Base-by-base conservation (phyloP, 1,284 basidiomycete species). In the Phylloporus sp. region DNA sequence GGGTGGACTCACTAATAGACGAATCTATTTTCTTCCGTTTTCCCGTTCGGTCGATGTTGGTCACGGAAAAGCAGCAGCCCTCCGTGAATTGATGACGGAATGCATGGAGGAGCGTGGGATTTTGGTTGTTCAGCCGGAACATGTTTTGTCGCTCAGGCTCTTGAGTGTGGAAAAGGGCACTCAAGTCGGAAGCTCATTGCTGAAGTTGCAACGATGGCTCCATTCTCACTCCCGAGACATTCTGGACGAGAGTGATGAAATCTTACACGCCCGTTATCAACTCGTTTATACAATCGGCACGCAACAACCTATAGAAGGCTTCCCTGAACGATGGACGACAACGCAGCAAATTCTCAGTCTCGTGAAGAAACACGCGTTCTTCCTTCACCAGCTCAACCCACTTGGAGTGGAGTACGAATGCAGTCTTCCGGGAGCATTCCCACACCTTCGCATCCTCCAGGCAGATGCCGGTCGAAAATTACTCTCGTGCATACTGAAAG, bases 1-100 rank as follows among this genome's bases (percentile, higher is more conserved):
- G 12, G 63, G 63, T 29, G 63, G 63, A 11, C 56, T 64, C 32
- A 49, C 63, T n/a, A 49, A 64, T 56, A 37, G 63, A 39, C 63
- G 25, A 29, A 58, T 64, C 47, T 64, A 64, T n/a, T 47, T 58
- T 27, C 41, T 60, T 10, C 59, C 43, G 5, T 61, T 62, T 15
- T 62, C 60, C 8, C 60, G 60, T 52, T 62, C 47, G 5, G 14
- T 52, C 4, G 23, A 49, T 4, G 15, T 49, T 35, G 15, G 43
- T 60, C 25, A 5, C 43, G 6, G 43, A 11, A 39, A 43, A 43
- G n/a, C 27, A 11, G 27, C 17, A n/a, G n/a, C 17, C 11, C 58
- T 60, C 12, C 58, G n/a, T 10, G 39, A 27, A 5, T 7, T 60
- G 25, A 43, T 60, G 58, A 39, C 7, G 39, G 58, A 60, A 29